phyloP scores from a whole-genome alignment of 208 protist species.

The Acanthamoeba culbertsoni region DNA sequence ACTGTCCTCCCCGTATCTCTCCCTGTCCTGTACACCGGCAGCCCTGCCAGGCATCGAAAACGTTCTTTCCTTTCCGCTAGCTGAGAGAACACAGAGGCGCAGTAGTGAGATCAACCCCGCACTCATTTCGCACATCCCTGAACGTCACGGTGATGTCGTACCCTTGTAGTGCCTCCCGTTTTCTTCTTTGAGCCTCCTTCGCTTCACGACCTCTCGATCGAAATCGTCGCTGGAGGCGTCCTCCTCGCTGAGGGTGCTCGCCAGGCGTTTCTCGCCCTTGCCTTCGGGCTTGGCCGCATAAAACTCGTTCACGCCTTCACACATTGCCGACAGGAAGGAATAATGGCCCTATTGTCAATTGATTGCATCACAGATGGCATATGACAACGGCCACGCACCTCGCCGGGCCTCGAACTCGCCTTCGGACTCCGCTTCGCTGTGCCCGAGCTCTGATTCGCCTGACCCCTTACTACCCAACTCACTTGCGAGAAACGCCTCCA shows the following conservation, averaged over 20 bases:
- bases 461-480: neutral
- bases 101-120: neutral
- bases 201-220: neutral
- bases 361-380: neutral
- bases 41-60: neutral
- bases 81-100: too few species aligned
- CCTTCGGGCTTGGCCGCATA: neutral
- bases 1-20: neutral
- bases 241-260: constrained; percentile 1
- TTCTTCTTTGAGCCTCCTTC: neutral
- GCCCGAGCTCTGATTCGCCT: neutral
- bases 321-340: neutral
- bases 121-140: too few species aligned
- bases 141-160: neutral
- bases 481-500: constrained; percentile 11
- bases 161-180: neutral
- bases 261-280: neutral
- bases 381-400: neutral
- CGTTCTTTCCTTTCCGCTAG: too few species aligned
- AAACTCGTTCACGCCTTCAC: neutral
- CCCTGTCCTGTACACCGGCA: neutral
- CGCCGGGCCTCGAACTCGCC: neutral
- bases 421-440: neutral
- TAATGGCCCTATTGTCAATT: neutral
- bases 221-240: neutral